phyloP scores from a whole-genome alignment of 2,329 filamentous ascomycete species.

The Rhytidhysteron rufulum region DNA sequence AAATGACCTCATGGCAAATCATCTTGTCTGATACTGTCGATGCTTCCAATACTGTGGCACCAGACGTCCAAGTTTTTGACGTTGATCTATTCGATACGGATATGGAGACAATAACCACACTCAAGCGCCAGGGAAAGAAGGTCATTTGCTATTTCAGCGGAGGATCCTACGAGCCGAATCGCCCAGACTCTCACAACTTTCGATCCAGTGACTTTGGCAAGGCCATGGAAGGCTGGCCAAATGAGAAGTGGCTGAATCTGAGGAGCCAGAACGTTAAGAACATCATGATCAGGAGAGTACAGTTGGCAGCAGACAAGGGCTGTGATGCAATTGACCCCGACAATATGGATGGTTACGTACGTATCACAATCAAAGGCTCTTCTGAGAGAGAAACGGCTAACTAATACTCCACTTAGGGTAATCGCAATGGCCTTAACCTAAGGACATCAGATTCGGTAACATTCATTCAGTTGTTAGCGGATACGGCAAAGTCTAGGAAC shows the following conservation, averaged over 20 bases:
- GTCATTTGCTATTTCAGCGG: slow-evolving; percentile 72
- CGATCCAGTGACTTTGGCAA: slow-evolving; percentile 51
- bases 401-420: slow-evolving; percentile 24
- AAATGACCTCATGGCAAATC: slow-evolving; percentile 57
- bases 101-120: slow-evolving; percentile 38
- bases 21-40: slow-evolving; percentile 44
- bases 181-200: slow-evolving; percentile 46
- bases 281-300: slow-evolving; percentile 61
- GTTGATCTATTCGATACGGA: slow-evolving; percentile 54
- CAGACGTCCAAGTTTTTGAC: slow-evolving; percentile 53
- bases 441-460: slow-evolving; percentile 53
- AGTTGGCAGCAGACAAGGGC: slow-evolving; percentile 55
- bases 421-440: slow-evolving; percentile 59
- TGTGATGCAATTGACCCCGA: slow-evolving; percentile 67
- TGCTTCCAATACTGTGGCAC: slow-evolving; percentile 26
- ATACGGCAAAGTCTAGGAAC: slow-evolving; percentile 49
- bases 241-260: slow-evolving; percentile 64
- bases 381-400: neutral
- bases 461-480: slow-evolving; percentile 58
- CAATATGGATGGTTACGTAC: slow-evolving; percentile 62
- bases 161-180: slow-evolving; percentile 61
- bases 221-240: slow-evolving; percentile 58
- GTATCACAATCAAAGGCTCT: slow-evolving; percentile 14
- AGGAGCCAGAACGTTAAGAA: slow-evolving; percentile 53
- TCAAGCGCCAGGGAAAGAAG: slow-evolving; percentile 49